Conservation (phyloP, 2,329 filamentous ascomycete genomes). For the Penicillium janthinellum region DNA sequence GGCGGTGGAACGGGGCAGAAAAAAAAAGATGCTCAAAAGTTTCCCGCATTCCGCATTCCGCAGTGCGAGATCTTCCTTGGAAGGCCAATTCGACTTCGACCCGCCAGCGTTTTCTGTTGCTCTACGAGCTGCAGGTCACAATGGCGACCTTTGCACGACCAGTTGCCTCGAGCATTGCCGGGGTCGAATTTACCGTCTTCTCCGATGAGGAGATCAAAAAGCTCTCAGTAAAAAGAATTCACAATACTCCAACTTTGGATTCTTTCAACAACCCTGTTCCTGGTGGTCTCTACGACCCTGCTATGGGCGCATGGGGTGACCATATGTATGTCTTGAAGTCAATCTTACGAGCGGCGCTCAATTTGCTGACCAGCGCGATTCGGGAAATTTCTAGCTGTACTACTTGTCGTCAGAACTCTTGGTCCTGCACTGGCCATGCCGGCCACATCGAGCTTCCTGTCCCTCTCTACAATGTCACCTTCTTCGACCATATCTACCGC, state of each 20-base stretch:
- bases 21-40: constrained; percentile 40
- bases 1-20: constrained; percentile 41
- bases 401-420: constrained; percentile 83
- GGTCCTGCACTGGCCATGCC: constrained; percentile 85
- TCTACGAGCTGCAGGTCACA: constrained; percentile 37
- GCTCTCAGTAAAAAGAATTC: constrained; percentile 90
- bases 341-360: constrained; percentile 11
- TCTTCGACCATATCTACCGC: constrained; percentile 87
- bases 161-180: constrained; percentile 77
- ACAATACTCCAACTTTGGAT: constrained; percentile 93
- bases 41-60: constrained; percentile 28
- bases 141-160: constrained; percentile 66
- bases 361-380: constrained; percentile 21
- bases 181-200: constrained; percentile 88
- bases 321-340: constrained; percentile 62
- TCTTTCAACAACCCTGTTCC: constrained; percentile 84
- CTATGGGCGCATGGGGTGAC: constrained; percentile 86
- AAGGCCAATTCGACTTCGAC: constrained; percentile 32
- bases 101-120: constrained; percentile 37
- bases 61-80: constrained; percentile 26
- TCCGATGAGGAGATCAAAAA: constrained; percentile 78
- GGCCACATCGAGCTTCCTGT: constrained; percentile 95
- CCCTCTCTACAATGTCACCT: constrained; percentile 93
- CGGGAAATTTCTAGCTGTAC: constrained; percentile 65
- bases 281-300: constrained; percentile 88